Conservation (phyloP, 352 stramenopile genomes). For the Phytophthora litchii region DNA sequence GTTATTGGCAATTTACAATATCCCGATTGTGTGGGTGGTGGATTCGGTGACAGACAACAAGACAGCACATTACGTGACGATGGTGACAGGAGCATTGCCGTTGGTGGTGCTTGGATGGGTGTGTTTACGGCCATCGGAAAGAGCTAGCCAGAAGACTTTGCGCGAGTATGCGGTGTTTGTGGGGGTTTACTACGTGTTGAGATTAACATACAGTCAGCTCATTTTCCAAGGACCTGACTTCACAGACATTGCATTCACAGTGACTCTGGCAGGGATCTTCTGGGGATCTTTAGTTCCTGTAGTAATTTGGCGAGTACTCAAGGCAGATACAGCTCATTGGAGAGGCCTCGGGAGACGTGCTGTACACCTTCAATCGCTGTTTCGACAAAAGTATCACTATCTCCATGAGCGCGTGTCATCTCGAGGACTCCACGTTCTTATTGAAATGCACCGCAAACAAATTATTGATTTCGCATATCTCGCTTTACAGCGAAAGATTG, state of each 20-base stretch:
- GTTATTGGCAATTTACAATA: constrained; percentile 55
- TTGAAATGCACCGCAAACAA: constrained; percentile 71
- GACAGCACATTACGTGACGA: constrained; percentile 43
- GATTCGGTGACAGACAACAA: constrained; percentile 1
- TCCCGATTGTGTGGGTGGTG: constrained; percentile 56
- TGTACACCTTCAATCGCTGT: constrained; percentile 54
- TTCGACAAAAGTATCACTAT: constrained; percentile 53
- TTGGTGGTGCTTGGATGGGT: constrained; percentile 53
- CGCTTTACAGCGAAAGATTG: constrained; percentile 51
- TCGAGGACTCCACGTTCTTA: constrained; percentile 65
- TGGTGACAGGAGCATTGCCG: constrained; percentile 41
- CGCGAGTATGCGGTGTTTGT: constrained; percentile 69
- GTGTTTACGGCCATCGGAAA: constrained; percentile 43
- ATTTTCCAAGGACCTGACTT: constrained; percentile 27
- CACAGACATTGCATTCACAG: constrained; percentile 33
- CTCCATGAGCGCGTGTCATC: constrained; percentile 66
- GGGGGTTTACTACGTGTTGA: constrained; percentile 45
- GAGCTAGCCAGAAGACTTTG: constrained; percentile 53
- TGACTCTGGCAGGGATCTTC: constrained; percentile 47
- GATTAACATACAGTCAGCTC: constrained; percentile 50
- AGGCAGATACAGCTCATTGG: constrained; percentile 78
- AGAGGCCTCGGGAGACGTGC: constrained; percentile 63
- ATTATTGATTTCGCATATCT: constrained; percentile 73
- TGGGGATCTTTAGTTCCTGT: constrained; percentile 64
- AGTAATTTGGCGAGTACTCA: constrained; percentile 74